phyloP scores from a whole-genome alignment of 352 stramenopile genomes.

The Globisporangium iwayamae region DNA sequence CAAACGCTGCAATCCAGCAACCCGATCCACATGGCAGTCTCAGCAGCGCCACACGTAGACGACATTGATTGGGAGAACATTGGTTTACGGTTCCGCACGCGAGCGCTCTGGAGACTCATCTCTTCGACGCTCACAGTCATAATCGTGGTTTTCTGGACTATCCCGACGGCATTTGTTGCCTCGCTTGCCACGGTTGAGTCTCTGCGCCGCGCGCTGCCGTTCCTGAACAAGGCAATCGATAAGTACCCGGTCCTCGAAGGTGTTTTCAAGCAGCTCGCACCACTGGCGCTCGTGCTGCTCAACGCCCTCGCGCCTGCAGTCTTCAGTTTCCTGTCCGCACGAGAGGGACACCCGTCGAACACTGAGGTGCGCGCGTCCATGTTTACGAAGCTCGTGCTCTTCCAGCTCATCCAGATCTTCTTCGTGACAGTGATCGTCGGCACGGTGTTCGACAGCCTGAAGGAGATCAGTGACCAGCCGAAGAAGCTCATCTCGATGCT shows the following conservation, averaged over 20 bases:
- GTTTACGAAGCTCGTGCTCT: constrained; percentile 79
- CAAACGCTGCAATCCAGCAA: constrained; percentile 63
- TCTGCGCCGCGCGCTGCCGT: constrained; percentile 53
- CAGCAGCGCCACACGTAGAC: constrained; percentile 47
- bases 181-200: constrained; percentile 70
- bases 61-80: constrained; percentile 83
- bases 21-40: constrained; percentile 46
- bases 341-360: constrained; percentile 68
- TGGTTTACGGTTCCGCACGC: constrained; percentile 48
- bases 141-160: constrained; percentile 84
- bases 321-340: constrained; percentile 57
- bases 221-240: constrained; percentile 60
- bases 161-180: constrained; percentile 73
- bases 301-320: constrained; percentile 60
- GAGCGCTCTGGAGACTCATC: constrained; percentile 42
- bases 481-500: constrained; percentile 71
- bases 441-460: constrained; percentile 69
- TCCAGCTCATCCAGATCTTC: constrained; percentile 83
- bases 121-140: constrained; percentile 47
- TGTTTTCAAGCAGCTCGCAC: constrained; percentile 69
- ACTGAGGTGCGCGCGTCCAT: constrained; percentile 57
- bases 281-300: constrained; percentile 55
- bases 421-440: constrained; percentile 77
- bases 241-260: constrained; percentile 55
- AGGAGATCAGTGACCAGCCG: constrained; percentile 67